Percentiles rank a stretch among this genome's conserved stretches.
Evolutionary conservation across 2,329 filamentous ascomycete genomes (phyloP).

Genomic region (Rutstroemia sydowiana): DNA sequence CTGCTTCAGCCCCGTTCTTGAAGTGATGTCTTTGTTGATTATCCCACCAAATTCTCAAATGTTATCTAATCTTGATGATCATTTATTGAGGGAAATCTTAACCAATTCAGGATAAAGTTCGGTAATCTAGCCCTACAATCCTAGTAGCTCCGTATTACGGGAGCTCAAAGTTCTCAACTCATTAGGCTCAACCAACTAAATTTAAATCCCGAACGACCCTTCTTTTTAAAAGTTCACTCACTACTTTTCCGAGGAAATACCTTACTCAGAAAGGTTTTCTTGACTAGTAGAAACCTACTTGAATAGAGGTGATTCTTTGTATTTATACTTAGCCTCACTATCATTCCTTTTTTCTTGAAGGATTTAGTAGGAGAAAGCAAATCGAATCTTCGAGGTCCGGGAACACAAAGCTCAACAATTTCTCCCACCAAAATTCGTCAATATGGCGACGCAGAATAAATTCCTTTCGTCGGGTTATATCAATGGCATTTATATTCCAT

Average conservation of each 20-base stretch:
- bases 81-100: constrained; percentile 8
- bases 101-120: constrained; percentile 6
- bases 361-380: neutral
- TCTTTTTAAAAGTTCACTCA: neutral
- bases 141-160: no score
- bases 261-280: neutral
- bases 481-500: constrained; percentile 77
- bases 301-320: no score
- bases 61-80: neutral
- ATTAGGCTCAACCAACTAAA: no score
- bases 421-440: constrained; percentile 10
- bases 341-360: neutral
- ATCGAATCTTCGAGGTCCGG: no score
- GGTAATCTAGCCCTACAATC: constrained; percentile 2
- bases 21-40: no score
- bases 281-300: no score
- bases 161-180: no score
- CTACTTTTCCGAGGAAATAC: neutral
- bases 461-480: constrained; percentile 53
- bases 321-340: neutral
- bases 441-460: constrained; percentile 10
- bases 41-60: neutral
- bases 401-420: constrained; percentile 15
- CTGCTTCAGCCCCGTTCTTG: constrained; percentile 9
- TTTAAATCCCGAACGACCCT: no score